These are phyloP conservation scores for Trichophyton rubrum DNA, from an alignment of 2,329 filamentous ascomycete genomes.

Conservation along the genomic window DNA sequence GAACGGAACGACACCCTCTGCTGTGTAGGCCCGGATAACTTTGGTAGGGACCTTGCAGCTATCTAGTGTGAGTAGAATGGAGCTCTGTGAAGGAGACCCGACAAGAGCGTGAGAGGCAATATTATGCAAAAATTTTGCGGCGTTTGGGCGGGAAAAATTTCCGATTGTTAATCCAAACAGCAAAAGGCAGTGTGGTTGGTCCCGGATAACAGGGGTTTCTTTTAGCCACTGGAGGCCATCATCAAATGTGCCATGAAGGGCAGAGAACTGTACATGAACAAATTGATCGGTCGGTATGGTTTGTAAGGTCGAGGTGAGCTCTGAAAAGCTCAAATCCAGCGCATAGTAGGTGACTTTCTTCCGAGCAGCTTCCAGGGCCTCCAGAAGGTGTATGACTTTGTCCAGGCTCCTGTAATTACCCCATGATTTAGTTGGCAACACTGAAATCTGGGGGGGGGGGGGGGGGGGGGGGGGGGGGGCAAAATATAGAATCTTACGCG, in stretches of 20 bases:
- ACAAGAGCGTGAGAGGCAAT: neutral
- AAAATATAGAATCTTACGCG: neutral
- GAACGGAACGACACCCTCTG: neutral
- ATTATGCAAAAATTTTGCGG: neutral
- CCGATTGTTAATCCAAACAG: neutral
- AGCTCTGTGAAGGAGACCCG: neutral
- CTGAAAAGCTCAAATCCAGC: neutral
- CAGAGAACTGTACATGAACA: neutral
- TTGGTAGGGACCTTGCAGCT: conserved; percentile 1
- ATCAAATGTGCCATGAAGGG: conserved; percentile 1
- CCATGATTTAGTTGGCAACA: neutral
- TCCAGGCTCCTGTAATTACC: neutral
- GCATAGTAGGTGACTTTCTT: conserved; percentile 3
- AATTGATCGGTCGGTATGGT: neutral
- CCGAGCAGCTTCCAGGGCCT: neutral
- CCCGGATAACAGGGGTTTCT: neutral
- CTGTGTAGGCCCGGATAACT: neutral
- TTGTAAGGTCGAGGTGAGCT: neutral
- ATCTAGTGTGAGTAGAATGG: neutral
- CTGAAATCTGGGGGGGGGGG: too few species aligned
- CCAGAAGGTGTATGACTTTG: neutral
- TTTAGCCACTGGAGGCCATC: neutral
- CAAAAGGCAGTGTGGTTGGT: neutral
- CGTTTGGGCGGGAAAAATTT: neutral
- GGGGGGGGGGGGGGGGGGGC: too few species aligned